Evolutionary conservation across 1,284 basidiomycete genomes (phyloP).

Genomic region (Papiliotrema nemorosa): DNA sequence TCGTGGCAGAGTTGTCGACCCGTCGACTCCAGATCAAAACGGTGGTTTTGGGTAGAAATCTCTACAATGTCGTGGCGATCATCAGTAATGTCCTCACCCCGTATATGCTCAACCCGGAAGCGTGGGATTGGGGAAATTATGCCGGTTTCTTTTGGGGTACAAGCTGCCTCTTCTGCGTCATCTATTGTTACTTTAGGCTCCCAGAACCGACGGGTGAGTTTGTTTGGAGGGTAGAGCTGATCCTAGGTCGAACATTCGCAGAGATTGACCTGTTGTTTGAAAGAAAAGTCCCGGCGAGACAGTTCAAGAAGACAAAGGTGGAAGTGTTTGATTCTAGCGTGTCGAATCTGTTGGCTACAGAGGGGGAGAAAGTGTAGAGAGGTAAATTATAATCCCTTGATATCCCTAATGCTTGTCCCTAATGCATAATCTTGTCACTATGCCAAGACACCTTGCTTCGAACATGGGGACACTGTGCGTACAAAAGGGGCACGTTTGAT

Average conservation of each 20-base stretch:
- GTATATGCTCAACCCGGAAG: slow-evolving; percentile 51
- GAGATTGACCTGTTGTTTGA: slow-evolving; percentile 52
- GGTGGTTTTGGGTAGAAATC: slow-evolving; percentile 52
- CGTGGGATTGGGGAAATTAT: slow-evolving; percentile 50
- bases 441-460: too few species aligned
- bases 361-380: neutral
- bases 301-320: slow-evolving; percentile 12
- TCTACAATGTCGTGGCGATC: slow-evolving; percentile 50
- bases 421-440: too few species aligned
- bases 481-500: too few species aligned
- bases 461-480: too few species aligned
- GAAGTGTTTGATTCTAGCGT: slow-evolving; percentile 11
- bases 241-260: slow-evolving; percentile 46
- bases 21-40: slow-evolving; percentile 54
- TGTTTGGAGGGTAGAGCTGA: neutral
- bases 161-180: slow-evolving; percentile 40
- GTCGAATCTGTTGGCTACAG: neutral
- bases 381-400: too few species aligned
- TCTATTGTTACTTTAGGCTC: slow-evolving; percentile 47
- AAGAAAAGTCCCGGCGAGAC: slow-evolving; percentile 27
- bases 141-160: slow-evolving; percentile 37
- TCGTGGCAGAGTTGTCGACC: slow-evolving; percentile 53
- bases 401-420: too few species aligned
- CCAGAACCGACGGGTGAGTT: slow-evolving; percentile 44
- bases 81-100: slow-evolving; percentile 47